Evolutionary conservation across 257 asterid species (phyloP).

Genomic region (Ehretia macrophylla): DNA sequence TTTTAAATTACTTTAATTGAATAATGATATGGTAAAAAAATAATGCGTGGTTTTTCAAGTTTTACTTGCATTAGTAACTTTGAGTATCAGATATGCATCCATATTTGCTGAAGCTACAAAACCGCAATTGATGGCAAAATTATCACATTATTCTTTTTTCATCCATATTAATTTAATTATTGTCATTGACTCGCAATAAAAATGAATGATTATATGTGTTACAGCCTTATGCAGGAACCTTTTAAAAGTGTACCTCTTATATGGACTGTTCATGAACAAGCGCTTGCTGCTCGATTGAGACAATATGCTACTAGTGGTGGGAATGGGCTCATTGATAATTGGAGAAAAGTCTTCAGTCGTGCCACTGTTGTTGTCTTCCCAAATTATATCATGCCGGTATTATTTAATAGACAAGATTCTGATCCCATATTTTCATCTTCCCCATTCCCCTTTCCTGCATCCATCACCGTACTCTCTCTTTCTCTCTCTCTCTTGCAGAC

Average conservation of each 20-base stretch:
- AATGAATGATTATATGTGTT: constrained; percentile 48
- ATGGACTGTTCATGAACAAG: constrained; percentile 87
- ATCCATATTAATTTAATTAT: background rate
- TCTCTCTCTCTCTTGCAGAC: background rate
- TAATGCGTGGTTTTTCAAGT: no score
- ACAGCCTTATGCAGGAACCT: constrained; percentile 97
- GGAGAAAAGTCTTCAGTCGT: constrained; percentile 76
- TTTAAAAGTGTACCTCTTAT: constrained; percentile 69
- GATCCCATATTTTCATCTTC: no score
- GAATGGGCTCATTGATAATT: constrained; percentile 47
- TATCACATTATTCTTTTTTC: background rate
- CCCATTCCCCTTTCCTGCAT: background rate
- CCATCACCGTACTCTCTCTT: background rate
- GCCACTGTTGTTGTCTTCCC: constrained; percentile 87
- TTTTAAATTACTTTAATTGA: no score
- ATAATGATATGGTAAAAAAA: no score
- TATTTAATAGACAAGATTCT: background rate
- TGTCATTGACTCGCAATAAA: constrained; percentile 16
- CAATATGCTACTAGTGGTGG: constrained; percentile 53
- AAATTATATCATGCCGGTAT: constrained; percentile 81
- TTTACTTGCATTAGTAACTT: no score
- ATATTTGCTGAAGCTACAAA: background rate
- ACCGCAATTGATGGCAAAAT: background rate
- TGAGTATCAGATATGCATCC: no score
- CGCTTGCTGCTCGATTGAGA: constrained; percentile 57